phyloP scores from a whole-genome alignment of 2,329 filamentous ascomycete species.

The Aspergillus uvarum region DNA sequence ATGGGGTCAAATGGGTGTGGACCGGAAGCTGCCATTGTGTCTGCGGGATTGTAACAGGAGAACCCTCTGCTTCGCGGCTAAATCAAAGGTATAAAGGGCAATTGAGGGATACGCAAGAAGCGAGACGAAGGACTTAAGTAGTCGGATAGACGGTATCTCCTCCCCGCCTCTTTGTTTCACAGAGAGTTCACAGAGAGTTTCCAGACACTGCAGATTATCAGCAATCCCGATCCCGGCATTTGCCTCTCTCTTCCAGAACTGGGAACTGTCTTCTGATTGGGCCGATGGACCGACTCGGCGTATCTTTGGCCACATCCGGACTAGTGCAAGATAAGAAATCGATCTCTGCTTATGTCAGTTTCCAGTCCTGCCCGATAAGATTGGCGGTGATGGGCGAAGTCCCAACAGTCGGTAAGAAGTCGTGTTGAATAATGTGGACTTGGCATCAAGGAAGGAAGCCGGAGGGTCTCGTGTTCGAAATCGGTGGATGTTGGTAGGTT shows the following conservation, averaged over 20 bases:
- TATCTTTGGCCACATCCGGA: conserved; percentile 12
- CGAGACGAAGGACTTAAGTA: background rate
- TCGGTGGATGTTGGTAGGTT: too few species aligned
- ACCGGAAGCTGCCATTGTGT: conserved; percentile 14
- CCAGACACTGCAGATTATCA: background rate
- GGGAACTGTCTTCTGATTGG: conserved; percentile 7
- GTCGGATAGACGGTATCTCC: background rate
- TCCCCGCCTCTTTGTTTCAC: too few species aligned
- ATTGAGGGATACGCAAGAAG: background rate
- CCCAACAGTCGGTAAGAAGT: background rate
- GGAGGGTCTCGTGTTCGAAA: too few species aligned
- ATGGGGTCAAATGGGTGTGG: conserved; percentile 44
- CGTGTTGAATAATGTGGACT: too few species aligned
- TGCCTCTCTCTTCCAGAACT: background rate
- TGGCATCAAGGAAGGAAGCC: too few species aligned
- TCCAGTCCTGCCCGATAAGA: background rate
- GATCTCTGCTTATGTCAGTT: background rate
- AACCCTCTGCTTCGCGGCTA: too few species aligned
- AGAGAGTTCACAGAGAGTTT: too few species aligned
- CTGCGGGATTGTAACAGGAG: background rate
- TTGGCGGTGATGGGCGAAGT: background rate
- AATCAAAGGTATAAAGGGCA: background rate
- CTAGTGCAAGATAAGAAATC: background rate
- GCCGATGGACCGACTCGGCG: conserved; percentile 5
- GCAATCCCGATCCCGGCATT: background rate